Evolutionary conservation across 371 early-diverging fungal species (phyloP), one percentile per base, ranked within the genome.

Genomic region (Mucor indicus): DNA sequence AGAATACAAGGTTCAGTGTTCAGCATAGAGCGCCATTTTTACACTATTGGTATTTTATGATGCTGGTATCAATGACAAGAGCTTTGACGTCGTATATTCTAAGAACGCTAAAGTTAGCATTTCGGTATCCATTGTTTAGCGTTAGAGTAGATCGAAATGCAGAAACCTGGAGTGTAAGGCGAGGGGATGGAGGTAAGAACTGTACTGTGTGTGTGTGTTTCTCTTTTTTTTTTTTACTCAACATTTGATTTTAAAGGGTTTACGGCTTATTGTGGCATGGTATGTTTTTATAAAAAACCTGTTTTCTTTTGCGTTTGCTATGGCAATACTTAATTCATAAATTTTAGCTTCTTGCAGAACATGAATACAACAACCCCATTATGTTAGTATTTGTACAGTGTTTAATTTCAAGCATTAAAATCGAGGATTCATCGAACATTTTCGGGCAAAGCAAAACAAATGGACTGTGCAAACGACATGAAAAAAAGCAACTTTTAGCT

Each of bases 81-180:
- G 73, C 73, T 13, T 50, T 76, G 43, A 76, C 73, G n/a, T 72
- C 77, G 3, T 76, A 72, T 39, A 50, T 76, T 17, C 29, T 76
- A 11, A 63, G 77, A 8, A 66, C 68, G 2, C 21, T 76, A 4
- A 76, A 76, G 23, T 35, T 68, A 7, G 13, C 62, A 1, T 31
- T 76, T 17, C 39, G 77, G 12, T 76, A 72, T 33, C 72, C 77
- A 8, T 25, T 76, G 2, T 76, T 70, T 46, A 72, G 72, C 53
- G 21, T 70, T 16, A 55, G 77, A 12, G 73, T 76, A 0, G 77
- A 76, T 32, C 47, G 77, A 20, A 76, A 76, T 43, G 73, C 73
- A 7, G 77, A 76, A 48, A 76, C 72, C 0, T 76, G 77, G 77
- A 68, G 69, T 48, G 77, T 76, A 3, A 63, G 77, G n/a, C 62